Evolutionary conservation across 1,139 yeast genomes (phyloP).

Genomic region (Taphrina sp.): DNA sequence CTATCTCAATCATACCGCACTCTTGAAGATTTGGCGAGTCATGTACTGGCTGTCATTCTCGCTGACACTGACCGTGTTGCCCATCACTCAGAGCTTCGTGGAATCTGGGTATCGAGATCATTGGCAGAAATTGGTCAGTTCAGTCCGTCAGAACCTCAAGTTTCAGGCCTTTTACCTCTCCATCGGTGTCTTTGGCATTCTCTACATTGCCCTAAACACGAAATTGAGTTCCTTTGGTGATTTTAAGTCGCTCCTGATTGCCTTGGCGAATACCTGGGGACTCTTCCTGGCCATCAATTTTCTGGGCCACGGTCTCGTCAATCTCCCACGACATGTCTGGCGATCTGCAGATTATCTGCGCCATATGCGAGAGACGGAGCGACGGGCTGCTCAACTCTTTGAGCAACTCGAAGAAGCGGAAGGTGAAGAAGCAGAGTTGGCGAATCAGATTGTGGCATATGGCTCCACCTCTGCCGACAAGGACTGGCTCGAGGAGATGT

Average conservation of each 20-base stretch:
- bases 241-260: constrained; percentile 63
- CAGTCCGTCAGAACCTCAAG: constrained; percentile 56
- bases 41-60: constrained; percentile 78
- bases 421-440: constrained; percentile 62
- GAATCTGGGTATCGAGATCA: constrained; percentile 64
- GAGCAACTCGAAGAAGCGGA: constrained; percentile 67
- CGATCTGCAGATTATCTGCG: constrained; percentile 42
- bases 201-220: constrained; percentile 61
- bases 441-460: constrained; percentile 59
- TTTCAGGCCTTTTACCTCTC: constrained; percentile 61
- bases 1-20: constrained; percentile 42
- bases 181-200: constrained; percentile 54
- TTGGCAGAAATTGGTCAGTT: constrained; percentile 53
- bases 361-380: constrained; percentile 49
- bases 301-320: constrained; percentile 77
- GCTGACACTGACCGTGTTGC: constrained; percentile 71
- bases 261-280: constrained; percentile 76
- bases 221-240: constrained; percentile 47
- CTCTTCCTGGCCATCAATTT: constrained; percentile 74
- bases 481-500: constrained; percentile 47
- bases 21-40: constrained; percentile 63
- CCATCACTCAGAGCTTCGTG: constrained; percentile 68
- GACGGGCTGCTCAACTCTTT: constrained; percentile 57
- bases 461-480: constrained; percentile 45
- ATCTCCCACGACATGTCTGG: constrained; percentile 56